These are phyloP conservation scores for Skeletonema tropicum DNA, from an alignment of 108 stramenopile species.

Conservation along the genomic window DNA sequence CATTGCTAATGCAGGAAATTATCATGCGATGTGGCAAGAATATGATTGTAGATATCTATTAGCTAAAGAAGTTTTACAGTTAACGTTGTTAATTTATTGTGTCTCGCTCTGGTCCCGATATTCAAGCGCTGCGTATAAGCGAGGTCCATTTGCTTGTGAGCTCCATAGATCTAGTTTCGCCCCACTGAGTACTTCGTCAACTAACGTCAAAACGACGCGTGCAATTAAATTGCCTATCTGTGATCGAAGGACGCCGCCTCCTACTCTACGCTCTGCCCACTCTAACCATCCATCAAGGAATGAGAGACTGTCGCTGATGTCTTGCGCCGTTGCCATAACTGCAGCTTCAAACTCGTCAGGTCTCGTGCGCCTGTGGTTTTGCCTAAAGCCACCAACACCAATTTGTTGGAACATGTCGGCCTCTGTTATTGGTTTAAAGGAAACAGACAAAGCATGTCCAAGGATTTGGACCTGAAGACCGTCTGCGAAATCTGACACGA, in stretches of 20 bases:
- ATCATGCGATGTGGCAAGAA: neutral
- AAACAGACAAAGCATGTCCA: conserved; percentile 79
- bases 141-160: conserved; percentile 80
- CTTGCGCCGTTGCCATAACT: conserved; percentile 79
- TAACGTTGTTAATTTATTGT: neutral
- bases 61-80: conserved; percentile 5
- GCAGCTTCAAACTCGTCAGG: conserved; percentile 87
- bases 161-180: conserved; percentile 89
- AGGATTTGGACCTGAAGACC: conserved; percentile 84
- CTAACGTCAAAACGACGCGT: conserved; percentile 79
- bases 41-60: conserved; percentile 1
- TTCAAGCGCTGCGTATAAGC: conserved; percentile 83
- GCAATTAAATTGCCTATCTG: conserved; percentile 90
- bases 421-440: conserved; percentile 88
- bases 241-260: conserved; percentile 76
- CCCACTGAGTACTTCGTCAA: conserved; percentile 83
- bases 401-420: conserved; percentile 77
- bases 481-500: conserved; percentile 85
- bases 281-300: conserved; percentile 89
- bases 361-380: conserved; percentile 62
- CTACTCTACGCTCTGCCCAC: conserved; percentile 84
- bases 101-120: conserved; percentile 41
- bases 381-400: conserved; percentile 57
- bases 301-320: conserved; percentile 74
- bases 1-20: neutral